Evolutionary conservation across 1,139 yeast species (phyloP), one percentile per base, ranked within the genome.

Genomic region (Taphrina sp.): DNA sequence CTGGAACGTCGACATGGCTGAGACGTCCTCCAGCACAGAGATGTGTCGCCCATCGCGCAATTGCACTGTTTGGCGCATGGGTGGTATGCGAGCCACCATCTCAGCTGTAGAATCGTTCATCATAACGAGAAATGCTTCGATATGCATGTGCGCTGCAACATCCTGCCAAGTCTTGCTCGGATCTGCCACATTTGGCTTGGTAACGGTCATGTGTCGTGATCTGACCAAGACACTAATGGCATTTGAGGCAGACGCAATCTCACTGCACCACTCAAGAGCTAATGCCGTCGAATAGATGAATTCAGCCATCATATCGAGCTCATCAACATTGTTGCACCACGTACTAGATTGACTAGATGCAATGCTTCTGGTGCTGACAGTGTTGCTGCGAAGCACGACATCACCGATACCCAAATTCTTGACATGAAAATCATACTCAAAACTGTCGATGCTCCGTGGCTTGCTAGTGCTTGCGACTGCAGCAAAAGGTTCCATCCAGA

Each of bases 291-390:
- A 5, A 44, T 56, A 56, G 22, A 56, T 46, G 36, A 51, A 35
- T 17, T 56, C 44, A 28, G 57, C 52, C 60, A 58, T 56, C 39
- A 58, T 51, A 16, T 56, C 60, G 41, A 51, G 52, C 34, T 58
- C 56, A 53, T 58, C 59, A 34, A 34, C 38, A 2, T 16, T 8
- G 16, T 14, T 17, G 10, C 10, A 17, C 19, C 42, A 37, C n/a
- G n/a, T n/a, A n/a, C n/a, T n/a, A n/a, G n/a, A n/a, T n/a, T n/a
- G n/a, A n/a, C n/a, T n/a, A n/a, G n/a, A n/a, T n/a, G n/a, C n/a
- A n/a, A n/a, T n/a, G n/a, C n/a, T n/a, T n/a, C n/a, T n/a, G n/a
- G n/a, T n/a, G n/a, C n/a, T n/a, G n/a, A n/a, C n/a, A n/a, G n/a
- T n/a, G n/a, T n/a, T n/a, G n/a, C n/a, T n/a, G n/a, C n/a, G n/a